phyloP scores from a whole-genome alignment of 2,329 filamentous ascomycete species.

The Aspergillus chevalieri region DNA sequence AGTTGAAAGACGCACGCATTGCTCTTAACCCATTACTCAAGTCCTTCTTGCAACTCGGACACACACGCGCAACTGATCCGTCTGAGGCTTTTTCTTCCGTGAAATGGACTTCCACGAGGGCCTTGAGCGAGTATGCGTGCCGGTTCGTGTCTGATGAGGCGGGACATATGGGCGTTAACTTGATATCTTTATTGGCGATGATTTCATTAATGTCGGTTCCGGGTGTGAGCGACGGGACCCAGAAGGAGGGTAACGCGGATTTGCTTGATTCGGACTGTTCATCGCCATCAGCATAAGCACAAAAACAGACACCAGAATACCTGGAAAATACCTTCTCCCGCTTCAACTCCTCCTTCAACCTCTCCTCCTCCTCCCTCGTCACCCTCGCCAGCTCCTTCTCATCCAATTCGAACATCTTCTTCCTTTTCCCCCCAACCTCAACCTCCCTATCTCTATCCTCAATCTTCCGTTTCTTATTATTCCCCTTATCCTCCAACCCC shows the following conservation, averaged over 20 bases:
- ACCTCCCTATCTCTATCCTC: constrained; percentile 35
- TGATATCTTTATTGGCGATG: constrained; percentile 55
- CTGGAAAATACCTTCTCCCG: constrained; percentile 57
- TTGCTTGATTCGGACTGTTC: constrained; percentile 51
- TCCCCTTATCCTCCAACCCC: constrained; percentile 44
- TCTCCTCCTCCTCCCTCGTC: constrained; percentile 62
- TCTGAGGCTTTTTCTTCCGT: constrained; percentile 60
- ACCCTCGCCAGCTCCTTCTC: constrained; percentile 68
- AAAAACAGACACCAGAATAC: neutral
- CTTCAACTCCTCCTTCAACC: constrained; percentile 64
- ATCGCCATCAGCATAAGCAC: neutral
- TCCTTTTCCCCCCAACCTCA: constrained; percentile 46
- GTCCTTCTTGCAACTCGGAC: constrained; percentile 78
- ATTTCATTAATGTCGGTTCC: constrained; percentile 52
- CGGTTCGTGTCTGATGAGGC: constrained; percentile 60
- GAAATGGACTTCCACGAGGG: constrained; percentile 70
- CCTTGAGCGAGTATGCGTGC: constrained; percentile 72
- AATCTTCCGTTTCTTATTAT: constrained; percentile 24
- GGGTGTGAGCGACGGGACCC: constrained; percentile 81
- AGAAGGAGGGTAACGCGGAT: constrained; percentile 75
- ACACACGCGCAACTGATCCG: constrained; percentile 49
- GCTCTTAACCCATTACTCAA: constrained; percentile 78
- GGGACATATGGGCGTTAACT: constrained; percentile 68
- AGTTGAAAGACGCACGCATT: constrained; percentile 41
- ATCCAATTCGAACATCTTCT: constrained; percentile 77